phyloP scores from a whole-genome alignment of 768 basidiomycete species.

The Termitomyces titanicus region DNA sequence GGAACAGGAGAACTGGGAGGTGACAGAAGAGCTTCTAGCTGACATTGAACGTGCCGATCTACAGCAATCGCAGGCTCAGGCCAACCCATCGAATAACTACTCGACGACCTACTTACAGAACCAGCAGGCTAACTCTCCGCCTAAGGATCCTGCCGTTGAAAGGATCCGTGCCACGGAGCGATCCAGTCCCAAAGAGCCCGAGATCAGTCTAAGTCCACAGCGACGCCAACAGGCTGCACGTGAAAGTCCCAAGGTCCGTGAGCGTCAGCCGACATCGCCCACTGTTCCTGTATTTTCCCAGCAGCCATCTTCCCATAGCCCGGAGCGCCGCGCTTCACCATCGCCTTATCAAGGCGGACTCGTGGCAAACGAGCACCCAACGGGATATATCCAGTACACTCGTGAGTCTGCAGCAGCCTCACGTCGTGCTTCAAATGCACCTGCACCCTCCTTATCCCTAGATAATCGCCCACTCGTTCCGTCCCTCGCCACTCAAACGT shows the following conservation, averaged over 20 bases:
- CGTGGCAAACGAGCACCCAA: constrained; percentile 40
- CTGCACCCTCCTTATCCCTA: constrained; percentile 5
- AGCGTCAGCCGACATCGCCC: constrained; percentile 42
- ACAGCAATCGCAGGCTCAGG: constrained; percentile 51
- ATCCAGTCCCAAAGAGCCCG: constrained; percentile 52
- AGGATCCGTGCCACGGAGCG: constrained; percentile 50
- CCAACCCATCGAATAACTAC: constrained; percentile 30
- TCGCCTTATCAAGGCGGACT: constrained; percentile 51
- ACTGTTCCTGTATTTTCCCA: constrained; percentile 31
- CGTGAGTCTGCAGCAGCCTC: constrained; percentile 39
- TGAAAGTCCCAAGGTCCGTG: constrained; percentile 42
- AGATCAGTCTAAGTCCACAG: constrained; percentile 34
- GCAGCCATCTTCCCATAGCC: constrained; percentile 37
- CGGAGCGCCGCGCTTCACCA: constrained; percentile 48
- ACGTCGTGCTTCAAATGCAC: constrained; percentile 24
- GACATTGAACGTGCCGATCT: constrained; percentile 72
- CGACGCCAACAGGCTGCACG: constrained; percentile 37
- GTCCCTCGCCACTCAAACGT: constrained; percentile 45
- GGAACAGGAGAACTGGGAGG: constrained; percentile 55
- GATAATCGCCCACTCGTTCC: constrained; percentile 29
- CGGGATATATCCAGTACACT: constrained; percentile 46
- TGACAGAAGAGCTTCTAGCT: constrained; percentile 67
- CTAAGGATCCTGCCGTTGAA: constrained; percentile 52
- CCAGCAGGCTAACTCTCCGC: constrained; percentile 37
- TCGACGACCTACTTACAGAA: constrained; percentile 22